Base-by-base conservation (phyloP, 305 asterid species). In the Striga hermonthica region DNA sequence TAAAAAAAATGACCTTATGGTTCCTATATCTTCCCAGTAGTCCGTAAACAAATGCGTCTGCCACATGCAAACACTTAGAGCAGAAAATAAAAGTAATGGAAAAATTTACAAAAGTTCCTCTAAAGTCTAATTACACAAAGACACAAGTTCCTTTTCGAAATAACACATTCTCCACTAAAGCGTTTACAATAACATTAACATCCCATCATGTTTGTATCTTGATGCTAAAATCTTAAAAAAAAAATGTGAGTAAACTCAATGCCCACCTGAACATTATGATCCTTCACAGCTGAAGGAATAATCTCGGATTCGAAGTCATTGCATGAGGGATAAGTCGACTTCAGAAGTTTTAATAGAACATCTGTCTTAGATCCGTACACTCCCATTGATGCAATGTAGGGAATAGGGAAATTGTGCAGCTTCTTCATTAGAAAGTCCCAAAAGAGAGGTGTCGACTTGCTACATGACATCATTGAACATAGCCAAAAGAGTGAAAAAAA, bases 251-350 rank as follows among this genome's bases (percentile, higher is more conserved):
- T 7, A 3, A n/a, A 57, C 31, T 48, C 35, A 16, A 52, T 35
- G 39, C 73, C 69, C 58, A 86, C 98, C 91, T 90, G 99, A 75
- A 93, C 95, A 61, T 88, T 86, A 72, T 83, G 87, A 76, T 88
- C 90, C 69, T 78, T 75, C 58, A 93, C 97, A 10, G 97, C 97
- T 10, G 88, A 77, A 76, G 97, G 99, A 59, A 93, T 86, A 70
- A 90, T 90, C 82, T 93, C 99, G 36, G 97, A 90, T 52, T 97
- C 97, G 66, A 93, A 93, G 74, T 93, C 99, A 66, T 93, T 93
- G 85, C 85, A 72, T 1, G 91, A 83, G 53, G 99, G 95, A 68
- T 85, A 88, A 8, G 78, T 80, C 22, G n/a, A 75, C 62, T 61
- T 82, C 40, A 90, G 81, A 73, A 90, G 93, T 63, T 81, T 76